These are phyloP conservation scores for Solanum clarkiae DNA, from an alignment of 257 asterid species.

Conservation along the genomic window DNA sequence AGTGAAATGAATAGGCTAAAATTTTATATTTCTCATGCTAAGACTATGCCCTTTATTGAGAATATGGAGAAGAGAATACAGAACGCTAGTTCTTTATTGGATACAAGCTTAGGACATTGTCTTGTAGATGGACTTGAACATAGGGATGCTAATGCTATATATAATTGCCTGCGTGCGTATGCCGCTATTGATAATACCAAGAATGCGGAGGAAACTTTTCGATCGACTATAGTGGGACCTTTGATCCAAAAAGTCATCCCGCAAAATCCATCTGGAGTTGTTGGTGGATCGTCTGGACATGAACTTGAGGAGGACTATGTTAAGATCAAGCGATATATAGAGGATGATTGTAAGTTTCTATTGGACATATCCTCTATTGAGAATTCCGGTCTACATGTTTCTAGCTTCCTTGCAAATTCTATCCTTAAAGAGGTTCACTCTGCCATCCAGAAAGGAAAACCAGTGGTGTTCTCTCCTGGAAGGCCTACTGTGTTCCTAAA, in stretches of 20 bases:
- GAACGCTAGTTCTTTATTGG: conserved; percentile 62
- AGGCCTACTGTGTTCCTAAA: conserved; percentile 77
- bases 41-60: conserved; percentile 89
- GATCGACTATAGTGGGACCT: conserved; percentile 61
- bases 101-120: conserved; percentile 81
- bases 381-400: conserved; percentile 93
- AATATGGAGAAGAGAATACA: conserved; percentile 95
- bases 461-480: conserved; percentile 95
- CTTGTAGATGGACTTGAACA: conserved; percentile 87
- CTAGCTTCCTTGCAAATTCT: conserved; percentile 88
- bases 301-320: conserved; percentile 77
- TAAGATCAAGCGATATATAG: conserved; percentile 48
- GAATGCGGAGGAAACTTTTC: conserved; percentile 82
- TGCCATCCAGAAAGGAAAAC: conserved; percentile 83
- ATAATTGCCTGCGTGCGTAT: conserved; percentile 96
- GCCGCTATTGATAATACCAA: conserved; percentile 85
- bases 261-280: conserved; percentile 22
- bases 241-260: conserved; percentile 52
- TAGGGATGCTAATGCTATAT: conserved; percentile 73
- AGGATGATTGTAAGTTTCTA: conserved; percentile 75
- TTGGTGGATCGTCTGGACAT: conserved; percentile 45
- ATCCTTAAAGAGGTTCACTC: conserved; percentile 81
- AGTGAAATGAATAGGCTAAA: conserved; percentile 95
- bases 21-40: conserved; percentile 73
- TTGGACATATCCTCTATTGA: conserved; percentile 81